A percentile compares a stretch with the other conserved stretches of the same genome.
Conservation (phyloP, 2,329 filamentous ascomycete genomes). For the Fusarium illudens region DNA sequence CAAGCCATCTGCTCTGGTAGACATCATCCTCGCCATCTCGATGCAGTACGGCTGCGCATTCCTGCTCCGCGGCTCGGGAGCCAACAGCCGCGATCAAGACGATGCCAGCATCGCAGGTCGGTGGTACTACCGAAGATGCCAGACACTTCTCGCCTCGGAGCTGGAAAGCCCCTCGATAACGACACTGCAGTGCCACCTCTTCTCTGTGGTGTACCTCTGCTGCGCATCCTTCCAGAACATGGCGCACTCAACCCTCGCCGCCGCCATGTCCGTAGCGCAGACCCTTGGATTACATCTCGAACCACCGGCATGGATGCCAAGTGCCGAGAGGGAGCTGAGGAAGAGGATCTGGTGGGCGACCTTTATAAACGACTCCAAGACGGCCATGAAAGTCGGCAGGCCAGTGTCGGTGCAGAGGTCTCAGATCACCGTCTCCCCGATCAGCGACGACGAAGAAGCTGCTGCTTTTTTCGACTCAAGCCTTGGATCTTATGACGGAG, state of each 20-base stretch:
- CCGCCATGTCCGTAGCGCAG: slow-evolving; percentile 51
- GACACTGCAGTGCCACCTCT: slow-evolving; percentile 59
- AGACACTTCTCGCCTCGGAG: slow-evolving; percentile 49
- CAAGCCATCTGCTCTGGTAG: slow-evolving; percentile 58
- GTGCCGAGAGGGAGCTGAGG: slow-evolving; percentile 52
- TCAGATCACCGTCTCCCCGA: slow-evolving; percentile 49
- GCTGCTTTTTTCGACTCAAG: slow-evolving; percentile 24
- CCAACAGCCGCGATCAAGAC: background rate
- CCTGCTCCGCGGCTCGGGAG: slow-evolving; percentile 1
- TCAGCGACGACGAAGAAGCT: slow-evolving; percentile 36
- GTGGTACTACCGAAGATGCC: slow-evolving; percentile 57
- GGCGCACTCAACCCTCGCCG: slow-evolving; percentile 51
- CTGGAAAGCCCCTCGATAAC: slow-evolving; percentile 57
- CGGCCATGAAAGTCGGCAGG: slow-evolving; percentile 55
- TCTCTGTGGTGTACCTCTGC: slow-evolving; percentile 56
- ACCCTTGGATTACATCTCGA: background rate
- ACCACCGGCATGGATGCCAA: background rate
- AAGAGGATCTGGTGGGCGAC: slow-evolving; percentile 63
- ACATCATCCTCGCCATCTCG: slow-evolving; percentile 61
- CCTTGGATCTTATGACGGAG: slow-evolving; percentile 24
- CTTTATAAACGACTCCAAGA: slow-evolving; percentile 58
- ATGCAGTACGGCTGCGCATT: slow-evolving; percentile 56
- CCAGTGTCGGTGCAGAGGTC: slow-evolving; percentile 50
- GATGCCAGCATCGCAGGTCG: slow-evolving; percentile 50
- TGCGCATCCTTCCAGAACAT: slow-evolving; percentile 60